These are phyloP conservation scores for Trichoderma breve DNA, from an alignment of 2,329 filamentous ascomycete species.

Conservation along the genomic window DNA sequence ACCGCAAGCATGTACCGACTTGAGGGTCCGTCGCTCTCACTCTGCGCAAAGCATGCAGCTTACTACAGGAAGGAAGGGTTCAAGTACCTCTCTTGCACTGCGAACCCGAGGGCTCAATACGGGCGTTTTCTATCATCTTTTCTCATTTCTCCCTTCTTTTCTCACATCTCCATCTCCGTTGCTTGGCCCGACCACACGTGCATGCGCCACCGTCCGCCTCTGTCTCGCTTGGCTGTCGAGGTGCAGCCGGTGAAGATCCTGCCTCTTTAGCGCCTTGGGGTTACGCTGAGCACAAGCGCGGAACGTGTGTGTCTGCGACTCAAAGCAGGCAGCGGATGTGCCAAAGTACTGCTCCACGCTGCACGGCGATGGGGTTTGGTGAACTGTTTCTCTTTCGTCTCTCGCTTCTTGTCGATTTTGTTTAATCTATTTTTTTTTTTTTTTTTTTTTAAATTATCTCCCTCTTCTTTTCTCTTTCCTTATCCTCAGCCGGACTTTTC, in stretches of 20 bases:
- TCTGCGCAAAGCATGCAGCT: not conserved
- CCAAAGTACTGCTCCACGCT: not conserved
- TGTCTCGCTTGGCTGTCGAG: constrained; percentile 12
- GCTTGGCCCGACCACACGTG: not conserved
- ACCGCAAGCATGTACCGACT: not conserved
- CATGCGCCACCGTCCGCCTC: not conserved
- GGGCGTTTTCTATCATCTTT: not conserved
- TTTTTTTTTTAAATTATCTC: not conserved
- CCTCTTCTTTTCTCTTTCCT: not conserved
- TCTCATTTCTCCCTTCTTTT: not conserved
- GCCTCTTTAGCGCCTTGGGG: constrained; percentile 8
- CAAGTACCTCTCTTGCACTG: not conserved
- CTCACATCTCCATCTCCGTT: not conserved
- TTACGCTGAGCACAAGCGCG: not conserved
- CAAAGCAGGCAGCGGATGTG: not conserved
- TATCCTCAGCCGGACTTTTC: not conserved
- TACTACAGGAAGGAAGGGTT: not conserved
- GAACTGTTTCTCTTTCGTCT: constrained; percentile 3
- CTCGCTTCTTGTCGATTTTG: not conserved
- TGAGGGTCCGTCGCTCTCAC: not conserved
- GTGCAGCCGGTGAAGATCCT: constrained; percentile 22
- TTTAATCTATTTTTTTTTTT: not conserved
- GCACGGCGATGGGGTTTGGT: not conserved
- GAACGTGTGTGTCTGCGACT: not conserved
- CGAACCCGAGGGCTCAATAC: not conserved